phyloP scores from a whole-genome alignment of 2,329 filamentous ascomycete genomes.

The Sporothrix phasma region DNA sequence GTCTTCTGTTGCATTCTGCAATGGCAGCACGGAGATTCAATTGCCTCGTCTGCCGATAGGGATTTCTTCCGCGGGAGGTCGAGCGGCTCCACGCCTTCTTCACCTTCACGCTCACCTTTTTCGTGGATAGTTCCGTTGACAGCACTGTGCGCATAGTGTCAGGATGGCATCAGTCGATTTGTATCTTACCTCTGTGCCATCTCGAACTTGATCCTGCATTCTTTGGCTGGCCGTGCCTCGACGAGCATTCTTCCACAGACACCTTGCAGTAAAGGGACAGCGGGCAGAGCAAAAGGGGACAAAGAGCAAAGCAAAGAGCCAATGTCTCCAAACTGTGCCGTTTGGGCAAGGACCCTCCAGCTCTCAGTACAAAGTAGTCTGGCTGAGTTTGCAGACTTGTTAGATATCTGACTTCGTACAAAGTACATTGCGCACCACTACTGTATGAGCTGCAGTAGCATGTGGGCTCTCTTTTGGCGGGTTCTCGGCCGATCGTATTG shows the following conservation, averaged over 20 bases:
- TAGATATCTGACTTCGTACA: too few relatives aligned
- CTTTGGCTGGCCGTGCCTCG: neutral
- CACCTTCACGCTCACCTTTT: too few relatives aligned
- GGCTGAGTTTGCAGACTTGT: neutral
- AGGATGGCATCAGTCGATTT: neutral
- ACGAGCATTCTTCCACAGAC: conserved; percentile 1
- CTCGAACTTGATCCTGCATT: neutral
- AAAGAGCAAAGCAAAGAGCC: neutral
- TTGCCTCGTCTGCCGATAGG: neutral
- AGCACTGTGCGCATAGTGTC: neutral
- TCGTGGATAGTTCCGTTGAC: too few relatives aligned
- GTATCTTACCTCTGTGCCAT: neutral
- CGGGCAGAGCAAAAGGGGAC: neutral
- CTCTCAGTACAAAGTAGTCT: too few relatives aligned
- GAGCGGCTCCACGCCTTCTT: too few relatives aligned
- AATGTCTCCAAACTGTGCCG: too few relatives aligned
- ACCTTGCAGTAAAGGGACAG: neutral
- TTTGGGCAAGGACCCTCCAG: too few relatives aligned
- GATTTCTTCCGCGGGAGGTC: too few relatives aligned
- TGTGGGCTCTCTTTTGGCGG: neutral
- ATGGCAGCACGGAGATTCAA: neutral
- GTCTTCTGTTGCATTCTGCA: neutral
- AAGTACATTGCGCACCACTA: too few relatives aligned
- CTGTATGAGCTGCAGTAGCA: neutral
- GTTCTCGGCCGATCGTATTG: neutral